Percentiles rank a stretch among this genome's conserved stretches.
Conservation (phyloP, 352 stramenopile species). For the Phytophthora citricola region DNA sequence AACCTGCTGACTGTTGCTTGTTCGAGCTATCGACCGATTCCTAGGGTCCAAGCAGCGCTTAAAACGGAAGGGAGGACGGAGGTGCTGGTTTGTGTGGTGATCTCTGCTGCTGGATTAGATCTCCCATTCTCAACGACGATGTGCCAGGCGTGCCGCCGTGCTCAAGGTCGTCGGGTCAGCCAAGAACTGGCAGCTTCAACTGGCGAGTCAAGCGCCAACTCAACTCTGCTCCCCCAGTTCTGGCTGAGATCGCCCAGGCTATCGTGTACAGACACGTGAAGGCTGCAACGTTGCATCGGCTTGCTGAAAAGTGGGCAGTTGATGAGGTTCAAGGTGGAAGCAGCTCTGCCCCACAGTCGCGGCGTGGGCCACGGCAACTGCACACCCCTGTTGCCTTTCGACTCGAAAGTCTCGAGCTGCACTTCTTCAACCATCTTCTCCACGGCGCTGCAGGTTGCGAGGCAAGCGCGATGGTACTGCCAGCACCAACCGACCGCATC, state of each 20-base stretch:
- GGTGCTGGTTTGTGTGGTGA: constrained; percentile 57
- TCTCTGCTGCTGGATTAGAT: constrained; percentile 42
- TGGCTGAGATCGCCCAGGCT: constrained; percentile 45
- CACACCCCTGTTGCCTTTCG: constrained; percentile 7
- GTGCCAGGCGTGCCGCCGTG: constrained; percentile 53
- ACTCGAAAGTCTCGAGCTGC: not conserved
- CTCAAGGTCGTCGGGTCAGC: constrained; percentile 61
- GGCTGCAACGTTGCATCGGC: constrained; percentile 59
- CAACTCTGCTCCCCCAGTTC: constrained; percentile 29
- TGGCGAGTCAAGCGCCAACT: constrained; percentile 15
- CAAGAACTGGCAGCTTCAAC: constrained; percentile 25
- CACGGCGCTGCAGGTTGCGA: not conserved
- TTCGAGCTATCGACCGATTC: constrained; percentile 58
- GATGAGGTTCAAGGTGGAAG: constrained; percentile 3
- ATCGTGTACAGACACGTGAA: constrained; percentile 63
- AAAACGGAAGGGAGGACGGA: constrained; percentile 18
- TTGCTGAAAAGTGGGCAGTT: constrained; percentile 49
- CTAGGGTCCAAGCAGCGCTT: constrained; percentile 48
- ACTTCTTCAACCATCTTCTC: constrained; percentile 19
- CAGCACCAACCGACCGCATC: no score
- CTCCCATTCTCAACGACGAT: constrained; percentile 58
- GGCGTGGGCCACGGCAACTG: constrained; percentile 9
- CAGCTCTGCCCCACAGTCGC: constrained; percentile 12
- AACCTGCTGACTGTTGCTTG: constrained; percentile 1
- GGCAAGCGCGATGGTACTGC: no score